Evolutionary conservation across 331 rosid species (phyloP).

Genomic region (Malus hybrid): DNA sequence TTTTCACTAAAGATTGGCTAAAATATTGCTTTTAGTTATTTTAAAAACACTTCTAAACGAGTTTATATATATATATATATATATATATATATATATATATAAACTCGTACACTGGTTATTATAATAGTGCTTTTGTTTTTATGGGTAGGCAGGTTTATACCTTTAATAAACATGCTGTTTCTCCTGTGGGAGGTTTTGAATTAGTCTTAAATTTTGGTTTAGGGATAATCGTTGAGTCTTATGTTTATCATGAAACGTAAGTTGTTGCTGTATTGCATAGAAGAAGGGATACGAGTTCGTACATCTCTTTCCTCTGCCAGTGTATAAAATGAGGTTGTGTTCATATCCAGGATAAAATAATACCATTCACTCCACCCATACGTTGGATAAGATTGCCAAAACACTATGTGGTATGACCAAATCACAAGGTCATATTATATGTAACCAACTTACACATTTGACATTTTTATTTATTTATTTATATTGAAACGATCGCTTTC

Average conservation of each 20-base stretch:
- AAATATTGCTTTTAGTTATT: no score
- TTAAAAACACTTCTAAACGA: no score
- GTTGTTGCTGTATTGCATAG: neutral
- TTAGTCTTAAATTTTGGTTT: neutral
- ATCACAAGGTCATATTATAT: neutral
- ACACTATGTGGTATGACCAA: neutral
- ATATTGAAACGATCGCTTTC: no score
- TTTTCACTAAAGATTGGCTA: no score
- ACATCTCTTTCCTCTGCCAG: no score
- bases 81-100: no score
- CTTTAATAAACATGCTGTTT: neutral
- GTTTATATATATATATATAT: no score
- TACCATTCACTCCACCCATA: neutral
- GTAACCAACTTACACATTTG: neutral
- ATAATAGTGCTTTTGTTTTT: neutral
- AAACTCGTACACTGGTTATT: neutral
- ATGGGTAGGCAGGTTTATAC: neutral
- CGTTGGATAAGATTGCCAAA: no score
- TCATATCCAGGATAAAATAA: neutral
- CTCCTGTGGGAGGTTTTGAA: neutral
- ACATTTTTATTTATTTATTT: no score
- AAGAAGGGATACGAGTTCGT: neutral
- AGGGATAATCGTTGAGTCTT: neutral
- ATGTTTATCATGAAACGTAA: neutral
- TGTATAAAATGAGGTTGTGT: neutral